A percentile compares a stretch with the other conserved stretches of the same genome.
Conservation (phyloP, 306 rosid species). For the Spatholobus suberectus region DNA sequence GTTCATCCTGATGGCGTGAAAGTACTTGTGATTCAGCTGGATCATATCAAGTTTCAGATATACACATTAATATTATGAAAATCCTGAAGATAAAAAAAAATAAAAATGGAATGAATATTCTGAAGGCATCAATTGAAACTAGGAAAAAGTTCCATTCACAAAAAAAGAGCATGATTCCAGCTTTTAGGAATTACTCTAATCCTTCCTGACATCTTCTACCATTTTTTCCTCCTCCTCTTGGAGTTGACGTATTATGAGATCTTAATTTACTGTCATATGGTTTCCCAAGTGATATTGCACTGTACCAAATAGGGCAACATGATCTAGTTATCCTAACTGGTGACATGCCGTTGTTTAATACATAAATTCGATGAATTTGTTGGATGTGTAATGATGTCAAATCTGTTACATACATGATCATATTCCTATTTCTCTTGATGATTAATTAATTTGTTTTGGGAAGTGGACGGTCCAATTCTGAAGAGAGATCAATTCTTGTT, state of each 20-base stretch:
- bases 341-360: neutral
- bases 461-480: slow-evolving; percentile 13
- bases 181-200: neutral
- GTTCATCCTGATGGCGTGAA: neutral
- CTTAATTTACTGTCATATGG: neutral
- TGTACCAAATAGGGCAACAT: neutral
- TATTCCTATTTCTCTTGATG: slow-evolving; percentile 7
- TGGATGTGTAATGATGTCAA: neutral
- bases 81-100: neutral
- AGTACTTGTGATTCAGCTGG: neutral
- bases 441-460: neutral
- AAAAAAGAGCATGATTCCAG: slow-evolving; percentile 6
- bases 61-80: neutral
- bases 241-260: neutral
- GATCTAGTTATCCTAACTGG: neutral
- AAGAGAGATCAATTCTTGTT: slow-evolving; percentile 4
- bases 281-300: neutral
- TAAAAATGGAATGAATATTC: neutral
- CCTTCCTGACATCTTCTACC: neutral
- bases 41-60: neutral
- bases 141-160: neutral
- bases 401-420: neutral
- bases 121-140: neutral
- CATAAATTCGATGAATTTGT: neutral
- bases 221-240: neutral